Conservation (phyloP, 371 early-diverging fungal species). For the Mortierella sp. region DNA sequence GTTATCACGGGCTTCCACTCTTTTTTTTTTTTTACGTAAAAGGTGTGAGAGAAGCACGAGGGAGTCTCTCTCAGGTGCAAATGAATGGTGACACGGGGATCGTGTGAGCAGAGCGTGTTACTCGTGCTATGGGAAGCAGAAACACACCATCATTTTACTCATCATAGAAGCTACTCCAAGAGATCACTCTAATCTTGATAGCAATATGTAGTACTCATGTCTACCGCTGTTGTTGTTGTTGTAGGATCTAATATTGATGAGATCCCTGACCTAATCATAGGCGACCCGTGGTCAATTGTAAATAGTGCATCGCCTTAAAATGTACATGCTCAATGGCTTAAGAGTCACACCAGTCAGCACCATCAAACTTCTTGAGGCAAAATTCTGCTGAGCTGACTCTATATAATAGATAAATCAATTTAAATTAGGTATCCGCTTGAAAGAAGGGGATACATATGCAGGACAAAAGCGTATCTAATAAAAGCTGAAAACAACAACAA, state of each 20-base stretch:
- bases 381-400: not conserved
- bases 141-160: too few relatives aligned
- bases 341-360: conserved; percentile 5
- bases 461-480: not conserved
- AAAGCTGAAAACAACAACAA: not conserved
- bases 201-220: not conserved
- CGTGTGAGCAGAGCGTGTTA: conserved; percentile 7
- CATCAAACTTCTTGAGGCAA: not conserved
- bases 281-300: not conserved
- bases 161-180: too few relatives aligned
- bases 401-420: not conserved
- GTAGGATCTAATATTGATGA: not conserved
- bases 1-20: not conserved
- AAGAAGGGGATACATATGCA: conserved; percentile 1
- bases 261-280: not conserved
- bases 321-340: conserved; percentile 13
- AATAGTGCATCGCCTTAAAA: not conserved
- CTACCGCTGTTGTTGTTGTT: not conserved
- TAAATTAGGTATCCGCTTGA: not conserved
- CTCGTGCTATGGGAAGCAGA: not conserved
- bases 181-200: not conserved
- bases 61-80: not conserved
- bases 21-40: conserved; percentile 2
- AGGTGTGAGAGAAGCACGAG: not conserved
- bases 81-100: conserved; percentile 9